phyloP scores from a whole-genome alignment of 805 yeast genomes.

The Wickerhamomyces xylosicus region DNA sequence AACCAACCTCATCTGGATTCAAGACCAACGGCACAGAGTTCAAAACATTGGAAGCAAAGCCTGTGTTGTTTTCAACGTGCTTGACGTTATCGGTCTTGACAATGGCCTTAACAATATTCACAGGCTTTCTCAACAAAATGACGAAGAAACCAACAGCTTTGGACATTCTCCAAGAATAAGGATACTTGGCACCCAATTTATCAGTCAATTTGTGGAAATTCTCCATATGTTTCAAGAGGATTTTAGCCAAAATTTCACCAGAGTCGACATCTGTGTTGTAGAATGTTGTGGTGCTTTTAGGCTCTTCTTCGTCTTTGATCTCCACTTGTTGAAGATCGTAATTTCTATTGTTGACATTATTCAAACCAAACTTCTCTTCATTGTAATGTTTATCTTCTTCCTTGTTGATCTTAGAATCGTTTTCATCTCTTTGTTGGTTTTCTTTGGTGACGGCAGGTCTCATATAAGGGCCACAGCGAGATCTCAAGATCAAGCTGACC shows the following conservation, averaged over 20 bases:
- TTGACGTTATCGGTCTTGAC: constrained; percentile 14
- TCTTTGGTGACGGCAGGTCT: constrained; percentile 7
- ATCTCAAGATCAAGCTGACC: constrained; percentile 43
- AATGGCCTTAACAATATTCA: constrained; percentile 14
- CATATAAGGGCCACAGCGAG: constrained; percentile 33
- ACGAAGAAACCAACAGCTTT: constrained; percentile 41
- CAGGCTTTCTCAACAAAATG: constrained; percentile 25
- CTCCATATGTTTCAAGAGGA: constrained; percentile 30
- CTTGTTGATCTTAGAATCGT: constrained; percentile 15
- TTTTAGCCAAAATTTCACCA: constrained; percentile 27
- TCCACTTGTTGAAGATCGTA: constrained; percentile 13
- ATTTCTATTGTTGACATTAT: constrained; percentile 14
- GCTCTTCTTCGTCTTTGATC: constrained; percentile 10
- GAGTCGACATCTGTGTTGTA: constrained; percentile 25
- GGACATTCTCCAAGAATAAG: constrained; percentile 59
- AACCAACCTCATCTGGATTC: constrained; percentile 13
- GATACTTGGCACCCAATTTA: constrained; percentile 45
- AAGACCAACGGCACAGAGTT: constrained; percentile 17
- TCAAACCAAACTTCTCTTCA: constrained; percentile 1
- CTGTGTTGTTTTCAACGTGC: constrained; percentile 14
- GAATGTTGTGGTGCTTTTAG: constrained; percentile 8
- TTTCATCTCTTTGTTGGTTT: background rate
- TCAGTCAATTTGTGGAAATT: constrained; percentile 29
- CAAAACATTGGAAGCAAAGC: constrained; percentile 11
- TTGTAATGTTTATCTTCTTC: constrained; percentile 16